Conservation (phyloP, 352 stramenopile genomes). For the Peronosclerospora sorghi region DNA sequence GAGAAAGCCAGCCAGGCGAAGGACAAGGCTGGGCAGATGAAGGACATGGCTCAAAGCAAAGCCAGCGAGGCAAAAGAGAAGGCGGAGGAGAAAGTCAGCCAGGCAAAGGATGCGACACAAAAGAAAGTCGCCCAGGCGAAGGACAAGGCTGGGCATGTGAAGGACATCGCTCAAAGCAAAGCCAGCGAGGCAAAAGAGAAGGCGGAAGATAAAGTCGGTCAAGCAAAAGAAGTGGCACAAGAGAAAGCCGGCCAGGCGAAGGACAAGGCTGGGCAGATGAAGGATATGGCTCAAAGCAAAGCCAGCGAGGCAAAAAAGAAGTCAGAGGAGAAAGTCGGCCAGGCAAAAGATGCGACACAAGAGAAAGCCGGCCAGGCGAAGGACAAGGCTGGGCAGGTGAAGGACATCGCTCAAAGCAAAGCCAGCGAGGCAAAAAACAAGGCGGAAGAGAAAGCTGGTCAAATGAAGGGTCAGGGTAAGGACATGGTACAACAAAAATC, state of each 20-base stretch:
- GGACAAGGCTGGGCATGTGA: not conserved
- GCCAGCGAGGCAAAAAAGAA: not conserved
- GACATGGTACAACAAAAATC: not conserved
- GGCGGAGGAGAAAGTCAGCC: too few species aligned
- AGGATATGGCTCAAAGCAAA: slow-evolving; percentile 4
- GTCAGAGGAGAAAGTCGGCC: too few species aligned
- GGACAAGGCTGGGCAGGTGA: not conserved
- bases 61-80: not conserved
- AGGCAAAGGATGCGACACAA: not conserved
- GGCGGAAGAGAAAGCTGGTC: slow-evolving; percentile 13
- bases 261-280: slow-evolving; percentile 7
- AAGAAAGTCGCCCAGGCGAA: too few species aligned
- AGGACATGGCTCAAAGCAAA: slow-evolving; percentile 4
- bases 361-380: too few species aligned
- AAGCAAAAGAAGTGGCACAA: slow-evolving; percentile 2
- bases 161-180: not conserved
- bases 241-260: too few species aligned
- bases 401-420: not conserved
- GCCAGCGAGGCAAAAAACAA: not conserved
- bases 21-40: slow-evolving; percentile 7
- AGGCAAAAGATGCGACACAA: not conserved
- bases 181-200: slow-evolving; percentile 1
- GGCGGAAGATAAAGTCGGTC: slow-evolving; percentile 12
- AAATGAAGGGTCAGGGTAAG: slow-evolving; percentile 1
- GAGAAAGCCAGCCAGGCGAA: too few species aligned